Conservation (phyloP, 2,329 filamentous ascomycete species). For the Grosmannia clavigera region DNA sequence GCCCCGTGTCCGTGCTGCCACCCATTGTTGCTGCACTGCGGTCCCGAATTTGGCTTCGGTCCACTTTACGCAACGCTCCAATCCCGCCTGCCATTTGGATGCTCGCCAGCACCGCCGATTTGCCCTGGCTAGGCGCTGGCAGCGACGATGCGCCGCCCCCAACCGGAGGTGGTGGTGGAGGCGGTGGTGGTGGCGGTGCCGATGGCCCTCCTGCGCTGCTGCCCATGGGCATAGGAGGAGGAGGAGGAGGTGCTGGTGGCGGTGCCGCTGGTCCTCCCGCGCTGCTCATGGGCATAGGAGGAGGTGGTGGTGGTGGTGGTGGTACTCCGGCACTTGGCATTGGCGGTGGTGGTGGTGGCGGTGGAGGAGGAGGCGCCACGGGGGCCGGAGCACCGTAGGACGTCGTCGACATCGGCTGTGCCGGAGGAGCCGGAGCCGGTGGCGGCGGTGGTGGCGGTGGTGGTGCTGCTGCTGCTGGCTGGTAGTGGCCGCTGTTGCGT, state of each 20-base stretch:
- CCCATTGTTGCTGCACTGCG: conserved; percentile 54
- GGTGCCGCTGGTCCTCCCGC: conserved; percentile 13
- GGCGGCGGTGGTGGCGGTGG: background rate
- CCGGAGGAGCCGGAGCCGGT: background rate
- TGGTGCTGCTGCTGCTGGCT: background rate
- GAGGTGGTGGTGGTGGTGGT: conserved; percentile 15
- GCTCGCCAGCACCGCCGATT: conserved; percentile 52
- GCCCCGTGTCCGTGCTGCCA: conserved; percentile 30
- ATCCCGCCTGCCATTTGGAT: conserved; percentile 61
- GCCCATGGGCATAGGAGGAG: conserved; percentile 14
- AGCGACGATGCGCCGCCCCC: conserved; percentile 14
- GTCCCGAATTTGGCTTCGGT: conserved; percentile 56
- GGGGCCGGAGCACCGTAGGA: background rate
- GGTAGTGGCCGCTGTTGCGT: background rate
- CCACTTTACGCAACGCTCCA: conserved; percentile 62
- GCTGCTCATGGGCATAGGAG: conserved; percentile 2
- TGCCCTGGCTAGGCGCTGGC: conserved; percentile 31
- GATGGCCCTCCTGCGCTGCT: conserved; percentile 15
- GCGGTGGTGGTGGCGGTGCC: conserved; percentile 28
- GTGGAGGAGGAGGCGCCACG: background rate
- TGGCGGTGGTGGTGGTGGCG: conserved; percentile 1
- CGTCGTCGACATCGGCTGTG: background rate
- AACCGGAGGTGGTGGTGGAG: conserved; percentile 12
- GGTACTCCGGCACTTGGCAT: conserved; percentile 4
- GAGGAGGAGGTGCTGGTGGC: conserved; percentile 28